These are phyloP conservation scores for Aureobasidium zeae DNA, from an alignment of 2,329 filamentous ascomycete genomes.

Conservation along the genomic window DNA sequence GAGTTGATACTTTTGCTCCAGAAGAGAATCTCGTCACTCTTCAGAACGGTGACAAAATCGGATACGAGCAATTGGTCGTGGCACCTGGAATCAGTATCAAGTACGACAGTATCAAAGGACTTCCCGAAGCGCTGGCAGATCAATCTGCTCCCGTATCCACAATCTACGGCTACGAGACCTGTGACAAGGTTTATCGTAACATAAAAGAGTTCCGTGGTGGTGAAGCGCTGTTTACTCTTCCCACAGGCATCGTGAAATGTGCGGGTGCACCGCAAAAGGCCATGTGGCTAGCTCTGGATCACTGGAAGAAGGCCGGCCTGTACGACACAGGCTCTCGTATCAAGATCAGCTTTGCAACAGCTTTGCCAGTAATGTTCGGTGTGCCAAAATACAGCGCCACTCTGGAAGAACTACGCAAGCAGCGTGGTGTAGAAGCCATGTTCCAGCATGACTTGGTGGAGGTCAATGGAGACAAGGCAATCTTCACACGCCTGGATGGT, in stretches of 20 bases:
- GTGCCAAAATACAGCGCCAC: conserved; percentile 32
- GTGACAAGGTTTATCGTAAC: conserved; percentile 30
- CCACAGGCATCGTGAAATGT: conserved; percentile 33
- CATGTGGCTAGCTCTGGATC: conserved; percentile 35
- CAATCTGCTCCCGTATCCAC: conserved; percentile 29
- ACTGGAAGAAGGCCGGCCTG: conserved; percentile 30
- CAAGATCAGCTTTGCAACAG: conserved; percentile 32
- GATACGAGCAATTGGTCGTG: conserved; percentile 57
- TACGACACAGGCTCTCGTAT: conserved; percentile 30
- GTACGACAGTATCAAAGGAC: conserved; percentile 18
- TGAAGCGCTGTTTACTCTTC: conserved; percentile 32
- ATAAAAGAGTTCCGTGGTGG: conserved; percentile 29
- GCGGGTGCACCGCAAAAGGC: conserved; percentile 34
- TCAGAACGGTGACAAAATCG: conserved; percentile 45
- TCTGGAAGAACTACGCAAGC: conserved; percentile 29
- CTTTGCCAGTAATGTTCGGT: conserved; percentile 33
- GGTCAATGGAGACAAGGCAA: conserved; percentile 31
- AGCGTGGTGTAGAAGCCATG: conserved; percentile 31
- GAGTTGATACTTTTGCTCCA: conserved; percentile 44
- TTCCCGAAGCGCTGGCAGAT: conserved; percentile 28
- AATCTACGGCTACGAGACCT: conserved; percentile 32
- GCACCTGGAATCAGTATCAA: conserved; percentile 34
- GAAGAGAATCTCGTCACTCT: conserved; percentile 50
- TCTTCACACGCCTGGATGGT: conserved; percentile 24
- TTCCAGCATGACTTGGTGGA: conserved; percentile 32